phyloP scores from a whole-genome alignment of 768 basidiomycete species.

The Amanita rubescens region DNA sequence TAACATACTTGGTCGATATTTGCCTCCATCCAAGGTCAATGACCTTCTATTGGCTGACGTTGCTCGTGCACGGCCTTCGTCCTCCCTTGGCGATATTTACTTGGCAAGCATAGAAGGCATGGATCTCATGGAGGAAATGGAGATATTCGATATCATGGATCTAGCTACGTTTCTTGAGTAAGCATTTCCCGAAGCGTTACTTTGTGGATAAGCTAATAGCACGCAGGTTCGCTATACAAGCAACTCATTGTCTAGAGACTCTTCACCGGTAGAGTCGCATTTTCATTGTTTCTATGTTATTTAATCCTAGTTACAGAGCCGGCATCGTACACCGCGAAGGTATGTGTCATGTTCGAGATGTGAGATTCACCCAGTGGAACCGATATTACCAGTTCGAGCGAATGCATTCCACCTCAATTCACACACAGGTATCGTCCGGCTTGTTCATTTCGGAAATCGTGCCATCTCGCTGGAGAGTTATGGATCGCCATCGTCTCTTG shows the following conservation, averaged over 20 bases:
- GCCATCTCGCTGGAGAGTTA: slow-evolving; percentile 64
- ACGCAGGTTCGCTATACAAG: slow-evolving; percentile 60
- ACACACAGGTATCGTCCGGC: slow-evolving; percentile 59
- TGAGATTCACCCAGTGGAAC: slow-evolving; percentile 4
- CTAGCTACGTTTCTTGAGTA: slow-evolving; percentile 71
- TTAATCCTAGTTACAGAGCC: slow-evolving; percentile 25
- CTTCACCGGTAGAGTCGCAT: slow-evolving; percentile 44
- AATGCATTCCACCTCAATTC: slow-evolving; percentile 72
- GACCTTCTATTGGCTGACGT: slow-evolving; percentile 56
- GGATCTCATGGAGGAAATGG: slow-evolving; percentile 43
- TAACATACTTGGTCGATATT: slow-evolving; percentile 64
- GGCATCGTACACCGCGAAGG: slow-evolving; percentile 68
- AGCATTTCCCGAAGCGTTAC: slow-evolving; percentile 12
- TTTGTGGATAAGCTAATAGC: background rate
- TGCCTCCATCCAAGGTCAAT: slow-evolving; percentile 59
- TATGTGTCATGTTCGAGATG: slow-evolving; percentile 13
- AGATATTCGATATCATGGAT: slow-evolving; percentile 66
- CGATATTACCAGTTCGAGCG: slow-evolving; percentile 44
- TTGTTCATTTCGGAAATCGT: slow-evolving; percentile 72
- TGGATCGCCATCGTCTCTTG: slow-evolving; percentile 65
- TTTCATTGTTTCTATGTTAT: slow-evolving; percentile 1
- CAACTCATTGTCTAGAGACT: slow-evolving; percentile 62
- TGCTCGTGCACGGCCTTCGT: slow-evolving; percentile 31
- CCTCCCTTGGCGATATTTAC: slow-evolving; percentile 41
- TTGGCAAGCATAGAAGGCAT: slow-evolving; percentile 43